These are phyloP conservation scores for Dryas alaskensis DNA, from an alignment of 306 rosid genomes.

Conservation along the genomic window DNA sequence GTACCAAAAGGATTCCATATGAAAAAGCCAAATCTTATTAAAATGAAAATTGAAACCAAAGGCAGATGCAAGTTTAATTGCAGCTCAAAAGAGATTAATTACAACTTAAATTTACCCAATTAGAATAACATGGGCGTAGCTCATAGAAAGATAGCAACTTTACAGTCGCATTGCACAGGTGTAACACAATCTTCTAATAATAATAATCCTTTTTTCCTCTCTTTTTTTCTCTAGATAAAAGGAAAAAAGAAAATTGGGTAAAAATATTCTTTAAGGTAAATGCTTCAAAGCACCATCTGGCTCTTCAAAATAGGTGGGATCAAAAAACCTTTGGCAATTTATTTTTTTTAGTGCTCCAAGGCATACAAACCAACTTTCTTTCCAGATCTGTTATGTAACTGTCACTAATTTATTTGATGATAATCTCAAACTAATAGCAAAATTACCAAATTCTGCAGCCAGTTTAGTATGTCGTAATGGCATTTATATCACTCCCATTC, in stretches of 20 bases:
- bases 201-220: not conserved
- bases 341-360: not conserved
- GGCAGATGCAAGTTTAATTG: not conserved
- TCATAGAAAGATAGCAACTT: not conserved
- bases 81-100: not conserved
- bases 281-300: not conserved
- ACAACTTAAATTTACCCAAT: not conserved
- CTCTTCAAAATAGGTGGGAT: not conserved
- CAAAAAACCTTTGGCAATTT: not conserved
- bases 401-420: not conserved
- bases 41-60: slow-evolving; percentile 1
- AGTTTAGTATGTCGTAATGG: not conserved
- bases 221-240: not conserved
- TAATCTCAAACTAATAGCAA: not conserved
- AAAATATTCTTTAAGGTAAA: not conserved
- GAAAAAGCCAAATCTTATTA: slow-evolving; percentile 22
- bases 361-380: not conserved
- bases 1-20: slow-evolving; percentile 24
- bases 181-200: not conserved
- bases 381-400: not conserved
- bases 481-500: not conserved
- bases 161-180: not conserved
- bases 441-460: not conserved
- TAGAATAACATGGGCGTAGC: not conserved
- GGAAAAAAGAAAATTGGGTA: not conserved